These are phyloP conservation scores for Pseudogymnoascus destructans DNA, from an alignment of 2,329 filamentous ascomycete species.

Conservation along the genomic window DNA sequence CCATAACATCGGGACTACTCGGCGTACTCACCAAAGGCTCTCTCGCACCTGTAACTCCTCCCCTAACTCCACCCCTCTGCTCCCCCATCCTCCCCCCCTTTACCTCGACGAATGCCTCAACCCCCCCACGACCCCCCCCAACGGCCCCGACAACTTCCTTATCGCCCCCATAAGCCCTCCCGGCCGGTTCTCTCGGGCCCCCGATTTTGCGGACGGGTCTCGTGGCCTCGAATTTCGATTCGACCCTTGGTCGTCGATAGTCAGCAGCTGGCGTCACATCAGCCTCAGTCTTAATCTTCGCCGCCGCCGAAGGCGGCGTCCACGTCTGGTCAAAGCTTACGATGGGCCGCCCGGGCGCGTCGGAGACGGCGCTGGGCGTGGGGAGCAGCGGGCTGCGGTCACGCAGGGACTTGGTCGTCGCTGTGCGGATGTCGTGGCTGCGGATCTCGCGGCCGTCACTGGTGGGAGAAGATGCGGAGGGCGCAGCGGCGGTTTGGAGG, in stretches of 20 bases:
- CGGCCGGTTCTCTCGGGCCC: background rate
- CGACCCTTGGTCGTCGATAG: slow-evolving; percentile 1
- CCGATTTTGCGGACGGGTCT: background rate
- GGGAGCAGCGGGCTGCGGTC: slow-evolving; percentile 80
- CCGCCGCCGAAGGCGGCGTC: slow-evolving; percentile 47
- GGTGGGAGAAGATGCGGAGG: slow-evolving; percentile 22
- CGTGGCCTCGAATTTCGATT: background rate
- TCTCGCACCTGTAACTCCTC: background rate
- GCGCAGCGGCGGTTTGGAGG: slow-evolving; percentile 20
- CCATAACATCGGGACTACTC: background rate
- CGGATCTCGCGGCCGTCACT: slow-evolving; percentile 76
- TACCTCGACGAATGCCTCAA: background rate
- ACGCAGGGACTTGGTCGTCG: slow-evolving; percentile 77
- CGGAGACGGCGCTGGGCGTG: slow-evolving; percentile 80
- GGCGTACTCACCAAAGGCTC: background rate
- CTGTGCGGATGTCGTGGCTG: slow-evolving; percentile 74
- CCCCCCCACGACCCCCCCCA: background rate
- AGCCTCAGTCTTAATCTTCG: slow-evolving; percentile 38
- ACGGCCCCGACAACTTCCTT: background rate
- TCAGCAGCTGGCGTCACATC: slow-evolving; percentile 50
- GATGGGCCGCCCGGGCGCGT: slow-evolving; percentile 81
- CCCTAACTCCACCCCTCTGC: background rate
- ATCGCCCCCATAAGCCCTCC: background rate
- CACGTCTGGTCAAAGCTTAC: slow-evolving; percentile 89
- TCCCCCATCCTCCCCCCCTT: background rate